Evolutionary conservation across 2,329 filamentous ascomycete genomes (phyloP).

Genomic region (Arthroderma sp.): DNA sequence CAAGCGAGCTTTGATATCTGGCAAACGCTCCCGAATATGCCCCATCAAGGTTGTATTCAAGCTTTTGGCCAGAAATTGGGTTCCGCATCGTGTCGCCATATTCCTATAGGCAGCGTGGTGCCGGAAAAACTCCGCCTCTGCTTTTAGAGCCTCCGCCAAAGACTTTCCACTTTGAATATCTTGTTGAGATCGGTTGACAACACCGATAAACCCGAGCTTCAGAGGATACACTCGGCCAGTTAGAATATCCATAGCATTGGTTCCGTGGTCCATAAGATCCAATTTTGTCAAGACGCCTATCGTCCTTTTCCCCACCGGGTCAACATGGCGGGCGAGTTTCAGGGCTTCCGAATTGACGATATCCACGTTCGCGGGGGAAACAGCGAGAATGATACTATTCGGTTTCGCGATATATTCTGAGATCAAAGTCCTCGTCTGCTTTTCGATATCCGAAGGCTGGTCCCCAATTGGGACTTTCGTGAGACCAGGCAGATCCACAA

Average conservation of each 20-base stretch:
- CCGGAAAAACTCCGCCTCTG: constrained; percentile 88
- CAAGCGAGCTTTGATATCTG: constrained; percentile 93
- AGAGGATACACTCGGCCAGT: constrained; percentile 91
- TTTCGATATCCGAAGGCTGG: constrained; percentile 94
- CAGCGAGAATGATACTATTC: constrained; percentile 93
- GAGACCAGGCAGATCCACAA: constrained; percentile 89
- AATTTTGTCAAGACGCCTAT: constrained; percentile 96
- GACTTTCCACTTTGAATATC: constrained; percentile 94
- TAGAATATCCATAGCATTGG: constrained; percentile 94
- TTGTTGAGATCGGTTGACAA: constrained; percentile 95
- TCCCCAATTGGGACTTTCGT: constrained; percentile 98
- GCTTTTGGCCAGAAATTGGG: constrained; percentile 85
- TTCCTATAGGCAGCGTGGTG: constrained; percentile 96
- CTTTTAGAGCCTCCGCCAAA: constrained; percentile 79
- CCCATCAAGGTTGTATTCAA: constrained; percentile 91
- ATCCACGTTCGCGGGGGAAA: constrained; percentile 94
- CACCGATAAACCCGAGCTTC: constrained; percentile 94
- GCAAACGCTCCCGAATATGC: constrained; percentile 87
- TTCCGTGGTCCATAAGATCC: constrained; percentile 97
- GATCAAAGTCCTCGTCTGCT: constrained; percentile 91
- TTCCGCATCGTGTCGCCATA: constrained; percentile 86
- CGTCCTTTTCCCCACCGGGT: constrained; percentile 82
- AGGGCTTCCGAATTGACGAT: constrained; percentile 96
- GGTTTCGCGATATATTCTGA: constrained; percentile 98
- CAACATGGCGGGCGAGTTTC: constrained; percentile 92